Evolutionary conservation across 1,284 basidiomycete genomes (phyloP).

Genomic region (Ustilago shanxiensis): DNA sequence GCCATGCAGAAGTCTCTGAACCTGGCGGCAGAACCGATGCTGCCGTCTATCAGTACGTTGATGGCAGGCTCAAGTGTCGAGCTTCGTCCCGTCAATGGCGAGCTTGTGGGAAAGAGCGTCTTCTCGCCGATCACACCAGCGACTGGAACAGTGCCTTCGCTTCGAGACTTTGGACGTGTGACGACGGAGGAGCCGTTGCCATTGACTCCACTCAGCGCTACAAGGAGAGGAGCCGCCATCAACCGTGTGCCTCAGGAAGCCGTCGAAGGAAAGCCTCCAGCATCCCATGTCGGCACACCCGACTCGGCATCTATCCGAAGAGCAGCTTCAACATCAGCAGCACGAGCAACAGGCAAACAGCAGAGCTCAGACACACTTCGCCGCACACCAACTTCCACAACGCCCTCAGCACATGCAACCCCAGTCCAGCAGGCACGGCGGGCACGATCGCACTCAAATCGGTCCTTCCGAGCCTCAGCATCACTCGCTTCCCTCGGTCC

Average conservation of each 20-base stretch:
- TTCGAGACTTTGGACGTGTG: conserved; percentile 1
- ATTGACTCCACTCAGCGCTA: conserved; percentile 49
- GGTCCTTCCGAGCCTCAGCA: conserved; percentile 34
- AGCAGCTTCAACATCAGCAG: conserved; percentile 30
- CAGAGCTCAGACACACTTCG: conserved; percentile 31
- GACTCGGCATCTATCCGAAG: conserved; percentile 26
- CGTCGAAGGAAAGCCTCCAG: not conserved
- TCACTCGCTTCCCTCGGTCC: conserved; percentile 39
- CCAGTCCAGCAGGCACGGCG: conserved; percentile 27
- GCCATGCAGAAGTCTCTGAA: conserved; percentile 5
- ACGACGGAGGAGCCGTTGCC: conserved; percentile 33
- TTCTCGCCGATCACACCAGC: conserved; percentile 51
- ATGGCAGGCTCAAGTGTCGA: not conserved
- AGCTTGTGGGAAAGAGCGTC: conserved; percentile 31
- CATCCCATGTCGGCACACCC: conserved; percentile 14
- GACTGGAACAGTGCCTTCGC: conserved; percentile 6
- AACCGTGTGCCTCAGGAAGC: conserved; percentile 11
- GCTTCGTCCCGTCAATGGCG: conserved; percentile 11
- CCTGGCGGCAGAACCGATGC: conserved; percentile 1
- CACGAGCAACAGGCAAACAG: conserved; percentile 10
- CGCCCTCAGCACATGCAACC: conserved; percentile 11
- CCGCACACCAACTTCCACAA: conserved; percentile 29
- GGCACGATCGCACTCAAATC: conserved; percentile 32
- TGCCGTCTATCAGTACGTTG: not conserved
- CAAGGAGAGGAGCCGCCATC: conserved; percentile 40